phyloP scores from a whole-genome alignment of 2,329 filamentous ascomycete species.

The Fusarium succisae region DNA sequence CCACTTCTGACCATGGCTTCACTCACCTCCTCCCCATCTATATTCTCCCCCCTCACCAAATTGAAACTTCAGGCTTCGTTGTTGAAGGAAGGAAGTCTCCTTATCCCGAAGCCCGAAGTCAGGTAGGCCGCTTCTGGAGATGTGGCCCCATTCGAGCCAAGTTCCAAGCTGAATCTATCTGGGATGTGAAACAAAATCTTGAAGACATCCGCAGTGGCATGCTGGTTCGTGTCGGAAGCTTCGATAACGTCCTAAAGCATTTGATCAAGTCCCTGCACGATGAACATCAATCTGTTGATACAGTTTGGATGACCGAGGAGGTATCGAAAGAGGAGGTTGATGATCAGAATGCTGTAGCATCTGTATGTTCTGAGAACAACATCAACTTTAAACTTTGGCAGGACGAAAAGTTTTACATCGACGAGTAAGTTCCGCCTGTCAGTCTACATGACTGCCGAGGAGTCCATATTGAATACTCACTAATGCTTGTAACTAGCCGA shows the following conservation, averaged over 20 bases:
- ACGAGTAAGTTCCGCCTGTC: constrained; percentile 69
- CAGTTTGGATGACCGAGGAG: constrained; percentile 79
- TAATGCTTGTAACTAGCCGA: constrained; percentile 58
- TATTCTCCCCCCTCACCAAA: constrained; percentile 73
- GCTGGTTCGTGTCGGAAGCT: constrained; percentile 69
- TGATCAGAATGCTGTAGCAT: constrained; percentile 67
- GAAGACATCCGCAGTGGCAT: constrained; percentile 69
- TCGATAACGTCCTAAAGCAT: constrained; percentile 66
- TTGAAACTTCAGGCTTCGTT: constrained; percentile 81
- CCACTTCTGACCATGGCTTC: constrained; percentile 61
- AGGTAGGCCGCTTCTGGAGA: constrained; percentile 74
- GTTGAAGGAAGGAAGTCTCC: constrained; percentile 63
- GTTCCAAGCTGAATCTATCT: constrained; percentile 77
- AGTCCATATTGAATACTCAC: not conserved
- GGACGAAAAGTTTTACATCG: constrained; percentile 82
- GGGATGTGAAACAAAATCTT: constrained; percentile 74
- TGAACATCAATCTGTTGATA: constrained; percentile 60
- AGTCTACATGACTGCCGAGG: no score
- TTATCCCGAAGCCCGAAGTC: constrained; percentile 73
- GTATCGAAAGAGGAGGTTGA: constrained; percentile 74
- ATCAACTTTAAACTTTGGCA: constrained; percentile 72
- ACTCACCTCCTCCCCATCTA: constrained; percentile 79
- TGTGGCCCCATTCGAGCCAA: constrained; percentile 77
- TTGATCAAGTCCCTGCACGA: constrained; percentile 61
- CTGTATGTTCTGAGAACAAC: constrained; percentile 60